Percentiles rank a stretch among this genome's conserved stretches.
These are phyloP conservation scores for Lenwebbia sp. DNA, from an alignment of 345 rosid genomes.

Conservation along the genomic window DNA sequence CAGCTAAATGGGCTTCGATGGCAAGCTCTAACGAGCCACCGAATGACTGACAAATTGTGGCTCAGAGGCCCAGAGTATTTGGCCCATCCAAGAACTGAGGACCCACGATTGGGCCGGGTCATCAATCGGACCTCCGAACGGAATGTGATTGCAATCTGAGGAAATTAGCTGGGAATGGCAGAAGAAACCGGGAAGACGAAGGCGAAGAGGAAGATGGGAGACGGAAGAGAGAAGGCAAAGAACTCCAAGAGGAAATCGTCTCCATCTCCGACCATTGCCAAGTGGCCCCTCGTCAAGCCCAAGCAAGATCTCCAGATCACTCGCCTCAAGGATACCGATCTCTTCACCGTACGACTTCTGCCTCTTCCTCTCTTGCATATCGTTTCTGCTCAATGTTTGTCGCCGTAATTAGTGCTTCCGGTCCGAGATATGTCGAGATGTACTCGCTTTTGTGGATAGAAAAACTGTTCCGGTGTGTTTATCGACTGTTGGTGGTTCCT, in stretches of 20 bases:
- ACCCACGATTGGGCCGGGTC: not conserved
- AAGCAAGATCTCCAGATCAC: slow-evolving; percentile 20
- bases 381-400: not conserved
- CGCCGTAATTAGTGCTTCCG: not conserved
- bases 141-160: not conserved
- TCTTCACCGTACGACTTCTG: slow-evolving; percentile 17
- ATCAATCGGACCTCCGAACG: not conserved
- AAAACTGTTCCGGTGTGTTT: not conserved
- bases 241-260: not conserved
- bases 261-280: not conserved
- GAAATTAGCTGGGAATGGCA: not conserved
- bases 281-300: slow-evolving; percentile 29
- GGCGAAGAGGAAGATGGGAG: not conserved
- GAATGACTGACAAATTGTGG: no score
- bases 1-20: no score
- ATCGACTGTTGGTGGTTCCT: not conserved
- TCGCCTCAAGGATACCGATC: slow-evolving; percentile 30
- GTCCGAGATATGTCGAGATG: not conserved
- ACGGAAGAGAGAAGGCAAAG: not conserved
- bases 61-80: no score
- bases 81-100: not conserved
- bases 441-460: not conserved
- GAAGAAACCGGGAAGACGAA: not conserved
- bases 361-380: not conserved
- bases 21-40: no score